These are phyloP conservation scores for Chytriomyces sp. DNA, from an alignment of 192 early-diverging fungal species.

Conservation along the genomic window DNA sequence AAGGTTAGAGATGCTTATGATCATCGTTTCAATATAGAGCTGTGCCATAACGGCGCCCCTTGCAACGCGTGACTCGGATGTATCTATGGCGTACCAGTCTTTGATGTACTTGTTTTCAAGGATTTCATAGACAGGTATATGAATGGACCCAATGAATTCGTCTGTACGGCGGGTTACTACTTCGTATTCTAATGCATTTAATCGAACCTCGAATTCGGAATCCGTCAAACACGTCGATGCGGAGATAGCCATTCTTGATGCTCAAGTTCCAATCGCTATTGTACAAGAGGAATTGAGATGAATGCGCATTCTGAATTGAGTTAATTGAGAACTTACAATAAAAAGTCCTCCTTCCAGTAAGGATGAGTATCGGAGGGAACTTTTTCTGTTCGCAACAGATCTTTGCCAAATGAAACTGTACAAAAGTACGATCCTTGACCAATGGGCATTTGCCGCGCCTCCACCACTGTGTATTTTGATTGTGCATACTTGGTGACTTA, in stretches of 20 bases:
- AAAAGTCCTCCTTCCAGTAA: conserved; percentile 44
- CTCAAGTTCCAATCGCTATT: neutral
- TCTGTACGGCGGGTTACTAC: conserved; percentile 22
- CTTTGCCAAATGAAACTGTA: conserved; percentile 18
- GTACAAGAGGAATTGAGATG: neutral
- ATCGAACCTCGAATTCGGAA: conserved; percentile 14
- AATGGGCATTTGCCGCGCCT: conserved; percentile 36
- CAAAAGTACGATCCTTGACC: conserved; percentile 31
- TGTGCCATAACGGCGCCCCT: conserved; percentile 25
- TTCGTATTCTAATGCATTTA: neutral
- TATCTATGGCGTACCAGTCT: conserved; percentile 38
- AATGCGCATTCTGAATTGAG: neutral
- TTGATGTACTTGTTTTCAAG: conserved; percentile 32
- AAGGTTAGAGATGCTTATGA: conserved; percentile 7
- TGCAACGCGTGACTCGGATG: conserved; percentile 30
- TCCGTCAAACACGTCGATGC: conserved; percentile 35
- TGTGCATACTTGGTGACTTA: neutral
- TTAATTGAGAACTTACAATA: conserved; percentile 31
- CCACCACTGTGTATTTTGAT: conserved; percentile 24
- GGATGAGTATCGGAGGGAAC: conserved; percentile 39
- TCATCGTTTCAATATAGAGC: conserved; percentile 33
- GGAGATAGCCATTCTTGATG: conserved; percentile 15
- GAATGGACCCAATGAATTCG: conserved; percentile 36
- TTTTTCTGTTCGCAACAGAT: conserved; percentile 19
- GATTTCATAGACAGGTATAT: conserved; percentile 28